phyloP scores from a whole-genome alignment of 352 stramenopile species.

The Globisporangium acanthophoron region DNA sequence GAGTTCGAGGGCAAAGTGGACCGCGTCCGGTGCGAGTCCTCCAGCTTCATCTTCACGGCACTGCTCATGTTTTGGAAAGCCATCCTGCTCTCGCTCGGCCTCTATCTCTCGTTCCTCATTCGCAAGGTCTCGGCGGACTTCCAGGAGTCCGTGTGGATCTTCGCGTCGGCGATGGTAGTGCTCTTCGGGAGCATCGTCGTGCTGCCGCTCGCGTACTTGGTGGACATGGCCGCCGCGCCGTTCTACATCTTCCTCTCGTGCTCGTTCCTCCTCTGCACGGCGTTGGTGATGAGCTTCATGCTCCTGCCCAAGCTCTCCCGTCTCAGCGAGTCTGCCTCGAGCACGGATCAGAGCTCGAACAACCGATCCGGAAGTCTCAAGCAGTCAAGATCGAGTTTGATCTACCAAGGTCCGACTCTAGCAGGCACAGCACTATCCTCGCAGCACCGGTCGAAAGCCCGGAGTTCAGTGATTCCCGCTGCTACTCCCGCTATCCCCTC shows the following conservation, averaged over 20 bases:
- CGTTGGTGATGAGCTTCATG: slow-evolving; percentile 18
- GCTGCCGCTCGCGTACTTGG: slow-evolving; percentile 19
- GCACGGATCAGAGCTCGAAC: not conserved
- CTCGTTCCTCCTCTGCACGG: slow-evolving; percentile 8
- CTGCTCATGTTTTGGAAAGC: slow-evolving; percentile 42
- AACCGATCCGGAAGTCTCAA: not conserved
- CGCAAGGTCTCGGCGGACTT: slow-evolving; percentile 37
- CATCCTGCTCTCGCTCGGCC: slow-evolving; percentile 14
- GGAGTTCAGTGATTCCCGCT: no score
- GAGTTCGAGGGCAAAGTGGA: not conserved
- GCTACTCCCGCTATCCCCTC: no score
- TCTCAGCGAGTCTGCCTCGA: not conserved
- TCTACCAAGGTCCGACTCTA: no score
- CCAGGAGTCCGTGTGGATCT: slow-evolving; percentile 33
- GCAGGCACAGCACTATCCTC: no score
- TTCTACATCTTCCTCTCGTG: slow-evolving; percentile 14
- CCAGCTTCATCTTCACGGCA: slow-evolving; percentile 25
- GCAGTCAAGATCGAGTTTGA: no score
- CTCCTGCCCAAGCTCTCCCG: slow-evolving; percentile 10
- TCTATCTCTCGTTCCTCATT: slow-evolving; percentile 23
- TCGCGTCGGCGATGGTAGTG: slow-evolving; percentile 19
- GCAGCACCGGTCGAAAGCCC: no score
- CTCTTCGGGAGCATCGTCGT: slow-evolving; percentile 18
- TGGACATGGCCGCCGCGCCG: slow-evolving; percentile 11
- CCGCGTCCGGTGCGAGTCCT: not conserved